These are phyloP conservation scores for Epipyxis sp. DNA, from an alignment of 108 stramenopile species.

Conservation along the genomic window DNA sequence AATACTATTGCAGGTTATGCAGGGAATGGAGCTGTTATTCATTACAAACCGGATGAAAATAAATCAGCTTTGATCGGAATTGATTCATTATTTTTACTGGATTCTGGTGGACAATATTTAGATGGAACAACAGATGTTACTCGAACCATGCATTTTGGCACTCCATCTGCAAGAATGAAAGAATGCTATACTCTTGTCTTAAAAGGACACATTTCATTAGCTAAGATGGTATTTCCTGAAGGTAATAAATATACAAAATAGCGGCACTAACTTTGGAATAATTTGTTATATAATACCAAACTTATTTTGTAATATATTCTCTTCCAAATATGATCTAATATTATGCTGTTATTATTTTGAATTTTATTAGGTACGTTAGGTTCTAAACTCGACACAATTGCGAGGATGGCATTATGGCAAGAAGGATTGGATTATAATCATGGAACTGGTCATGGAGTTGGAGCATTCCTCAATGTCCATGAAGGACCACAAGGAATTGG, in stretches of 20 bases:
- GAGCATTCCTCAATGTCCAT: slow-evolving; percentile 92
- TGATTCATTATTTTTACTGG: slow-evolving; percentile 41
- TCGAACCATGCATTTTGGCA: slow-evolving; percentile 90
- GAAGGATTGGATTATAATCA: slow-evolving; percentile 89
- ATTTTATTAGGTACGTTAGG: slow-evolving; percentile 15
- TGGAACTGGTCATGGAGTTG: slow-evolving; percentile 97
- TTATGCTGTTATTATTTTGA: too few relatives aligned
- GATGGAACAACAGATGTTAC: slow-evolving; percentile 97
- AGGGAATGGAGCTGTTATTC: slow-evolving; percentile 92
- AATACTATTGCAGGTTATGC: slow-evolving; percentile 93
- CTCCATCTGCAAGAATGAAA: slow-evolving; percentile 66
- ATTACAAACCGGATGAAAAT: slow-evolving; percentile 69
- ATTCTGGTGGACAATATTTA: slow-evolving; percentile 72
- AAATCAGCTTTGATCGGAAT: slow-evolving; percentile 37
- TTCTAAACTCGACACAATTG: slow-evolving; percentile 75
- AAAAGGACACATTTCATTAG: slow-evolving; percentile 90
- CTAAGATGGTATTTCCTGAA: slow-evolving; percentile 82
- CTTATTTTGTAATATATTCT: too few relatives aligned
- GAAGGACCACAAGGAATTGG: slow-evolving; percentile 77
- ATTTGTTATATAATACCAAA: too few relatives aligned
- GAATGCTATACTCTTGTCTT: slow-evolving; percentile 84
- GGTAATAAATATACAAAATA: too few relatives aligned
- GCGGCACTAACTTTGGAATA: too few relatives aligned
- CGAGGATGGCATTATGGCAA: slow-evolving; percentile 81
- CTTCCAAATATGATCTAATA: too few relatives aligned